Evolutionary conservation across 495 filamentous ascomycete genomes (phyloP), one percentile per base, ranked within the genome.

Genomic region (Penicillium verhagenii): DNA sequence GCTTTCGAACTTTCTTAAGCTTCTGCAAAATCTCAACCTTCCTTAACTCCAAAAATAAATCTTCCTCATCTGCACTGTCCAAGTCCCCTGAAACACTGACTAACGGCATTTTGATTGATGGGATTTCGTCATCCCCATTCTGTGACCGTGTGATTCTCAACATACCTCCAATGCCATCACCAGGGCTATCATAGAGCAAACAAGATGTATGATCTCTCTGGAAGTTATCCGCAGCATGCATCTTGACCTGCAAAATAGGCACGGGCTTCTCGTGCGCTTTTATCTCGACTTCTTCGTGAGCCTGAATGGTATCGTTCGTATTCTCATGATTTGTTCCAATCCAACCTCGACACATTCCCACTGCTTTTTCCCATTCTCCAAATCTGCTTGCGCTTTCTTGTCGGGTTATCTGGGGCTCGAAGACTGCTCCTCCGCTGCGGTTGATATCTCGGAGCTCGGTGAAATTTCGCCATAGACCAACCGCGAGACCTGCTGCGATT

Each of bases 401-500:
- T 23, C 73, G 70, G 6, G 77, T 74, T n/a, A 91, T 80, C 35
- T 80, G 67, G 0, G 92, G 91, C 56, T 79, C 71, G 70, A 97
- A 97, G 19, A 87, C 81, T 13, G 77, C 84, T 14, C 90, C 84
- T 21, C 87, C 88, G 26, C 80, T 79, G 38, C 81, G 81, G 59
- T 92, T 94, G 60, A 96, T 86, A 54, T 86, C 77, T 56, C 82
- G 82, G 42, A 97, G 77, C 59, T 96, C 91, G 26, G 86, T 83
- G 57, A 95, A 85, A 50, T 85, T 82, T 46, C 82, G 80, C 92
- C 93, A 97, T 45, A 94, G 79, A 42, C 83, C 87, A 2, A 86
- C 83, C 0, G 92, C 93, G 33, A 97, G 86, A 8, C 93, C 93
- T 26, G 93, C 93, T n/a, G 92, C 93, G 52, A 97, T 94, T 19